Percentiles rank a stretch among this genome's conserved stretches.
Evolutionary conservation across 2,329 filamentous ascomycete species (phyloP).

Genomic region (Madurella fahalii): DNA sequence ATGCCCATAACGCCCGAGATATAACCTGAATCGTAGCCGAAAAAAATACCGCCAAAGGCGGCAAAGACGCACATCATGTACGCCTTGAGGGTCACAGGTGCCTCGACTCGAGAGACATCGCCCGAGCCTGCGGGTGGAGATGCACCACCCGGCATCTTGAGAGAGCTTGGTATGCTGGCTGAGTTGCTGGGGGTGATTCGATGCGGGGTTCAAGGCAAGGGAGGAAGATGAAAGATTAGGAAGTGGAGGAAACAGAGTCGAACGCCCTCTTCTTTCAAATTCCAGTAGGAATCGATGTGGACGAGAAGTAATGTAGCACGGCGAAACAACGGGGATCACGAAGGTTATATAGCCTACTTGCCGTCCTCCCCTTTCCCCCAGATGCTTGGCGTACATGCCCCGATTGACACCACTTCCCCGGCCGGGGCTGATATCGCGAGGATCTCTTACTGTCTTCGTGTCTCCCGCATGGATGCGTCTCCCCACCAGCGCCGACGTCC

Average conservation of each 20-base stretch:
- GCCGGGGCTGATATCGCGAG: conserved; percentile 9
- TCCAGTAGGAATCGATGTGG: too few relatives aligned
- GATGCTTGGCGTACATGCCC: too few relatives aligned
- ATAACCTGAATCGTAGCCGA: conserved; percentile 56
- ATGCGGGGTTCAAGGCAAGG: background rate
- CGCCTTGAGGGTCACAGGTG: conserved; percentile 53
- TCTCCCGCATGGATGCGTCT: background rate
- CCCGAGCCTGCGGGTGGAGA: conserved; percentile 1
- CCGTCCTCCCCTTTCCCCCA: too few relatives aligned
- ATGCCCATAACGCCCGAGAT: conserved; percentile 46
- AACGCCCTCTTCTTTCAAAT: too few relatives aligned
- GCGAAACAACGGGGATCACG: too few relatives aligned
- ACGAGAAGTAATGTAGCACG: too few relatives aligned
- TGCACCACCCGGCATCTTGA: conserved; percentile 17
- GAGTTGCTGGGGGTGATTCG: background rate
- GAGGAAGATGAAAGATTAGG: background rate
- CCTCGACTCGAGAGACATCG: conserved; percentile 51
- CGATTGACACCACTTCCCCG: conserved; percentile 1
- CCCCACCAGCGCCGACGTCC: background rate
- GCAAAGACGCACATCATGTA: conserved; percentile 59
- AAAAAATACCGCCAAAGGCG: conserved; percentile 57
- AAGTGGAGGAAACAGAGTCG: background rate
- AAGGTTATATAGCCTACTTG: too few relatives aligned
- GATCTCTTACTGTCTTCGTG: conserved; percentile 1
- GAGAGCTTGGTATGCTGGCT: background rate